These are phyloP conservation scores for Vanrija pseudolonga DNA, from an alignment of 1,284 basidiomycete species.

Conservation along the genomic window DNA sequence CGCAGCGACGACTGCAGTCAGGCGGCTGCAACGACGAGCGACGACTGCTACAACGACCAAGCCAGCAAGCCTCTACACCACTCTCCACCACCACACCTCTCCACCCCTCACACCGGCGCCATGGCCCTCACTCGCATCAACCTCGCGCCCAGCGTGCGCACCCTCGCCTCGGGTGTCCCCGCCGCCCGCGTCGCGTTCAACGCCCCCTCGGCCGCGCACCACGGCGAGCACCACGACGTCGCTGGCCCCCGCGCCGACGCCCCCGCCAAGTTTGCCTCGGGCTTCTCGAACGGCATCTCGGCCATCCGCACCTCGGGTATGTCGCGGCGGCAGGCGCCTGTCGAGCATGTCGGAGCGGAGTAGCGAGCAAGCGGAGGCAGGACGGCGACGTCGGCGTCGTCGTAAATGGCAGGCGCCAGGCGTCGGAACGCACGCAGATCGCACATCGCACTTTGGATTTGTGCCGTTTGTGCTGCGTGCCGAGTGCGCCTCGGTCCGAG, in stretches of 20 bases:
- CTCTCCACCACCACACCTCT: neutral
- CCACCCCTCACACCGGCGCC: conserved; percentile 3
- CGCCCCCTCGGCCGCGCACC: conserved; percentile 65
- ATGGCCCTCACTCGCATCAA: conserved; percentile 55
- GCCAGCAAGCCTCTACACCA: too few species aligned
- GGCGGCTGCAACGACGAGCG: neutral
- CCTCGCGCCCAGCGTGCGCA: conserved; percentile 74
- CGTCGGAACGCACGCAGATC: neutral
- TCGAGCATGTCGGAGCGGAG: too few species aligned
- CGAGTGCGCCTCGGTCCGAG: too few species aligned
- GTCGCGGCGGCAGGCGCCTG: too few species aligned
- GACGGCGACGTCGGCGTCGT: too few species aligned
- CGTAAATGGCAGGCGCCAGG: neutral
- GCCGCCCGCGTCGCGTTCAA: conserved; percentile 91
- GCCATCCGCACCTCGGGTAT: conserved; percentile 39
- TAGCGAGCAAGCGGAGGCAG: too few species aligned
- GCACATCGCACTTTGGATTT: neutral
- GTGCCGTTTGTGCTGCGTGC: too few species aligned
- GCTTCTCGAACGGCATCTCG: conserved; percentile 49
- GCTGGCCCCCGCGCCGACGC: conserved; percentile 61
- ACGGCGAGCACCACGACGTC: conserved; percentile 53
- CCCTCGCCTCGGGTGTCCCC: conserved; percentile 82
- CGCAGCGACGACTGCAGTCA: neutral
- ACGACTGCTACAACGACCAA: neutral
- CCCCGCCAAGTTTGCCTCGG: conserved; percentile 64